Percentiles rank a stretch among this genome's conserved stretches.
These are phyloP conservation scores for Aureobasidium lini DNA, from an alignment of 2,329 filamentous ascomycete genomes.

Conservation along the genomic window DNA sequence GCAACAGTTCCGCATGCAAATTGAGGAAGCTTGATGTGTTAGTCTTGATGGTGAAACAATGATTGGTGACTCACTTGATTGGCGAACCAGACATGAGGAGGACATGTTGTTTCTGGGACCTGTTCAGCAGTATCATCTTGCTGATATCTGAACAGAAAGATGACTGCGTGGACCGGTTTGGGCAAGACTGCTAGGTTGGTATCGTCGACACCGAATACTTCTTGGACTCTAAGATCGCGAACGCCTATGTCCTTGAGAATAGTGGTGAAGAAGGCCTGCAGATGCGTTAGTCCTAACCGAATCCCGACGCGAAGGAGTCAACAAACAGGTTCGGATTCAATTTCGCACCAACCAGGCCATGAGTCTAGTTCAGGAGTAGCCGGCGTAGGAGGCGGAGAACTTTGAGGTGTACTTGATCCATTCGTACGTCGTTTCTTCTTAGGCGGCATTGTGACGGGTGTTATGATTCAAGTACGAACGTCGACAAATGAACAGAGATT, in stretches of 20 bases:
- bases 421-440: constrained; percentile 20
- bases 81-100: constrained; percentile 77
- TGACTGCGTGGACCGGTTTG: constrained; percentile 72
- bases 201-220: constrained; percentile 67
- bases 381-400: constrained; percentile 39
- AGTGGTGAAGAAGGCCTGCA: constrained; percentile 55
- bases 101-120: constrained; percentile 46
- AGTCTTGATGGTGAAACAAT: not conserved
- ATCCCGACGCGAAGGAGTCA: not conserved
- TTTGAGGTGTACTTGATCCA: constrained; percentile 20
- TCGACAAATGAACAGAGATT: not conserved
- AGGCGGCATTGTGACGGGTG: constrained; percentile 13
- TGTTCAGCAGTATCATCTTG: constrained; percentile 40
- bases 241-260: constrained; percentile 77
- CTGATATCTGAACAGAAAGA: constrained; percentile 74
- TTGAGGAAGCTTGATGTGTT: constrained; percentile 53
- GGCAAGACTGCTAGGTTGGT: constrained; percentile 55
- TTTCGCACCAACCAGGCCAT: constrained; percentile 71
- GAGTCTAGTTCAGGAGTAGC: constrained; percentile 45
- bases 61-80: constrained; percentile 58
- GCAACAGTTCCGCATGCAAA: constrained; percentile 93
- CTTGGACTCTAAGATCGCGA: constrained; percentile 62
- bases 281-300: not conserved
- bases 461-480: not conserved
- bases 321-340: constrained; percentile 81